Base-by-base conservation (phyloP, 1,284 basidiomycete species). In the Ustilago sp. region DNA sequence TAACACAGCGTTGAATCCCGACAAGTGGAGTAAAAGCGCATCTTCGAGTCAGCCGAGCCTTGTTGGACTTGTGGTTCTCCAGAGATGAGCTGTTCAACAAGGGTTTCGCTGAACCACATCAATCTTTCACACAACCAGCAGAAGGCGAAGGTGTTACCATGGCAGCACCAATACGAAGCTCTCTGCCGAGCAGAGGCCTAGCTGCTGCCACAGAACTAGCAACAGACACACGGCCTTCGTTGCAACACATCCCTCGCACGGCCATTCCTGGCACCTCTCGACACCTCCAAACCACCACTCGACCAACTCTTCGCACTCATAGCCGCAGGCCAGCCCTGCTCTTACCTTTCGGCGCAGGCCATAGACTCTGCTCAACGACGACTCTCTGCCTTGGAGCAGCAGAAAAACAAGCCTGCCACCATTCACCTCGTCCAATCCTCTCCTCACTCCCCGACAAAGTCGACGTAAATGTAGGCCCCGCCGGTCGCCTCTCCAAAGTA, bases 401-500 rank as follows among this genome's bases (percentile, higher is more conserved):
- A 7, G 70, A 61, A 43, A 68, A 68, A 58, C 64, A 31, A 51
- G 63, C 55, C 38, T 11, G 28, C 8, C 48, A 12, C 8, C 53
- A 61, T 4, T 9, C 11, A 35, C 55, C 63, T 7, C 72, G 72
- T 2, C 59, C 59, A 3, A 77, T 63, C 11, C 63, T 77, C 47
- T 12, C 17, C 31, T 67, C 65, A 19, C 57, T 83, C 15, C 75
- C 80, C 1, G 80, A 83, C 64, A 83, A 83, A 68, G 81, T 81
- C 32, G 68, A 80, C 23, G 63, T 83, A 11, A 58, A 56, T 31
- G 65, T 79, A 19, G 81, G 80, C 3, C 81, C 81, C 3, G 59
- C 77, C 8, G 81, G 81, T 28, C 79, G 81, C 15, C 75, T 83
- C 8, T 68, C 81, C 43, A 81, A 82, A 64, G 67, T 81, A 32